Percentiles rank a stretch among this genome's conserved stretches.
Evolutionary conservation across 2,329 filamentous ascomycete species (phyloP).

Genomic region (Ramularia endophylla): DNA sequence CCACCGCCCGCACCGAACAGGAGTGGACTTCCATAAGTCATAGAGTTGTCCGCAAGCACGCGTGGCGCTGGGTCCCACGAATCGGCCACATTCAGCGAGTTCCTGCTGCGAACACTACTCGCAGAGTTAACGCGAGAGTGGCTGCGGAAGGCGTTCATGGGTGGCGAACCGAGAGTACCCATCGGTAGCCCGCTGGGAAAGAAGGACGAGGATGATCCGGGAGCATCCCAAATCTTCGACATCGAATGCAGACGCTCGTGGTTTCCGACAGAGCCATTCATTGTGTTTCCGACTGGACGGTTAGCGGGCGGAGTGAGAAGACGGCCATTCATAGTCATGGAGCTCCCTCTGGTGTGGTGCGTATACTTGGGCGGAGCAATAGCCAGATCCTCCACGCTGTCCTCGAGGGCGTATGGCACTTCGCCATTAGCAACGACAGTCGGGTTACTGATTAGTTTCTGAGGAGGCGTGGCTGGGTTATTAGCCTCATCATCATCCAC

Average conservation of each 20-base stretch:
- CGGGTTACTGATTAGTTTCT: conserved; percentile 28
- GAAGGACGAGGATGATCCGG: conserved; percentile 18
- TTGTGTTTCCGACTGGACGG: conserved; percentile 1
- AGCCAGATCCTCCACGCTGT: conserved; percentile 33
- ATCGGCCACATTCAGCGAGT: conserved; percentile 23
- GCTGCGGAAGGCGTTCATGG: conserved; percentile 14
- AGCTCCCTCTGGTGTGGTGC: conserved; percentile 5
- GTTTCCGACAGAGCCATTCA: conserved; percentile 6
- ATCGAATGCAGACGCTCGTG: conserved; percentile 25
- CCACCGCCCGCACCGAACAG: conserved; percentile 36
- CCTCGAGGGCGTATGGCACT: conserved; percentile 25
- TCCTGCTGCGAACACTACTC: conserved; percentile 35
- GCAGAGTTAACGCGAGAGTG: conserved; percentile 41
- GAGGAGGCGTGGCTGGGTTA: conserved; percentile 42
- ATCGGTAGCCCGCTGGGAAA: conserved; percentile 31
- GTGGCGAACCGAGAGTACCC: conserved; percentile 24
- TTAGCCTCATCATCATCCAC: conserved; percentile 43
- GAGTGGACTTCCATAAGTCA: conserved; percentile 35
- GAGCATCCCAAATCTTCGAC: conserved; percentile 26
- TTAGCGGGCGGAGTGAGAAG: conserved; percentile 8
- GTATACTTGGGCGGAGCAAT: conserved; percentile 9
- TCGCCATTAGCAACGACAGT: conserved; percentile 35
- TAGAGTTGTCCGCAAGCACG: conserved; percentile 19
- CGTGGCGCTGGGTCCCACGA: conserved; percentile 23
- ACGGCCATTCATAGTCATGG: not conserved